Evolutionary conservation across 306 rosid genomes (phyloP), one percentile per base, ranked within the genome.

Genomic region (Corylus avellana): DNA sequence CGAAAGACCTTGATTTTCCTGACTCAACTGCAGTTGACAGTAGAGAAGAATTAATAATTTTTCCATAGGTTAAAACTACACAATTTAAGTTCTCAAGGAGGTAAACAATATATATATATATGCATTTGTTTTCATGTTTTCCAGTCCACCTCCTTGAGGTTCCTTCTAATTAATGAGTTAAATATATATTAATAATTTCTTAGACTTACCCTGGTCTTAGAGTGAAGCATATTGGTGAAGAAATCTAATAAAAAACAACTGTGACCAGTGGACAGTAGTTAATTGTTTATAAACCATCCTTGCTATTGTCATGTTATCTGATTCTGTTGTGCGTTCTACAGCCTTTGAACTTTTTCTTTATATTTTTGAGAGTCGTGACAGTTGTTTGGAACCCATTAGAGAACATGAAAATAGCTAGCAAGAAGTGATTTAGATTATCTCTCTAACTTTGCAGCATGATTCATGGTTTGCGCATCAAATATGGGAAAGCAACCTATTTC

Each of bases 401-500:
- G 56, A 58, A 25, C 22, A 22, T 22, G 22, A 22, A 22, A 22
- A 22, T 22, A 22, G 22, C 22, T 22, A 37, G 80, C 72, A 49
- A 44, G 25, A 75, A 14, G 49, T 69, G 51, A 75, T 77, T 73
- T 73, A 64, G 70, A 56, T 47, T 72, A 72, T 64, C 17, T 77
- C 51, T 47, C 75, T 74, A 68, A 55, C 51, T 67, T 80, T 86
- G 86, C 89, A 95, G 98, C 90, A 95, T 95, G 98, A 85, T 95
- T 75, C 98, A 95, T 83, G 98, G 98, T 76, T 57, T 95, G 87
- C 97, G 96, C 53, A 91, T 95, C 87, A 92, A 92, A 87, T 90
- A 95, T 84, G 98, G 98, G 72, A 95, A 90, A 85, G 98, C 97
- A 46, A 51, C 92, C 46, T 91, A 92, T 83, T 97, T 92, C 70